Percentiles rank a stretch among this genome's conserved stretches.
These are phyloP conservation scores for Salix exigua DNA, from an alignment of 345 rosid genomes.

Conservation along the genomic window DNA sequence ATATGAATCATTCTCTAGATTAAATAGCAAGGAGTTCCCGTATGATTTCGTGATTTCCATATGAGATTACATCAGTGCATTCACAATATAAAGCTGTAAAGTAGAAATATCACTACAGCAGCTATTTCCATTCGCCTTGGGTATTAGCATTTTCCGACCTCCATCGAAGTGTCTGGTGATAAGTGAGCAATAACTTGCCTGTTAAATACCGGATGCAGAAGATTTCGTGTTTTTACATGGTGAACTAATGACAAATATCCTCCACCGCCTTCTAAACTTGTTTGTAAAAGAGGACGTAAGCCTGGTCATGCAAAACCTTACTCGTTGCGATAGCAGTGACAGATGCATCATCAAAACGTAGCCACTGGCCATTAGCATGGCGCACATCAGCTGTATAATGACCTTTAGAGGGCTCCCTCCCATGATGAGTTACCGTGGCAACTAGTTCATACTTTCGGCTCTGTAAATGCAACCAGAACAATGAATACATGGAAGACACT, in stretches of 20 bases:
- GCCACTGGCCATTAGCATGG: conserved; percentile 62
- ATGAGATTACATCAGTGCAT: background rate
- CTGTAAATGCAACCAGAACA: conserved; percentile 33
- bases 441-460: conserved; percentile 84
- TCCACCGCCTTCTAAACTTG: conserved; percentile 45
- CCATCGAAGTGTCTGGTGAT: no score
- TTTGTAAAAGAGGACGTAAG: conserved; percentile 87
- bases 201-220: background rate
- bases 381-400: conserved; percentile 89
- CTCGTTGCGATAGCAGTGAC: conserved; percentile 56
- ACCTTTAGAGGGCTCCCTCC: conserved; percentile 87
- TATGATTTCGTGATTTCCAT: background rate
- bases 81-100: background rate
- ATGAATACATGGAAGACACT: background rate
- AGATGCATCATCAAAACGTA: conserved; percentile 80
- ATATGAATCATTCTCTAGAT: background rate
- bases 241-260: background rate
- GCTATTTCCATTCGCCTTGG: background rate
- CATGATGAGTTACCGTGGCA: conserved; percentile 90
- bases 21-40: background rate
- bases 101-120: no score
- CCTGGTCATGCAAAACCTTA: conserved; percentile 85
- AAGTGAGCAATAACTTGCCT: background rate
- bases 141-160: no score
- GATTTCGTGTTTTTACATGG: background rate